phyloP scores from a whole-genome alignment of 2,329 filamentous ascomycete genomes.

The Colletotrichum orchidophilum region DNA sequence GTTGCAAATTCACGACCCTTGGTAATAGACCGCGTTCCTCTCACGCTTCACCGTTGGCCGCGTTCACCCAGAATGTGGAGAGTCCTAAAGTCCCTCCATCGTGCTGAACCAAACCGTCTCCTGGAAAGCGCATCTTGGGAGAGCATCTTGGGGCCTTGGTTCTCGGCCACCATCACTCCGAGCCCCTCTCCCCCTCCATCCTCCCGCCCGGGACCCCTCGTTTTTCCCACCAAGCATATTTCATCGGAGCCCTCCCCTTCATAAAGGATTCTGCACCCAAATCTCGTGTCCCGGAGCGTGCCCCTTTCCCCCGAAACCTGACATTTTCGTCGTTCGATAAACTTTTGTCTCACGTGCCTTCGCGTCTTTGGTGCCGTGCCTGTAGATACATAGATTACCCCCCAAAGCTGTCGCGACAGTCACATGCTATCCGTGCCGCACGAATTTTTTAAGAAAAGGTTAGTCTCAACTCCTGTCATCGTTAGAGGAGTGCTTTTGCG shows the following conservation, averaged over 20 bases:
- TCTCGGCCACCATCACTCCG: slow-evolving; percentile 26
- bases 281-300: neutral
- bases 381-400: neutral
- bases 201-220: slow-evolving; percentile 9
- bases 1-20: neutral
- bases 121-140: slow-evolving; percentile 7
- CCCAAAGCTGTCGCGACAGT: neutral
- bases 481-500: too few relatives aligned
- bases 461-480: neutral
- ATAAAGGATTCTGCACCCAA: slow-evolving; percentile 8
- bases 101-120: neutral
- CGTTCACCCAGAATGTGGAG: neutral
- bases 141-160: slow-evolving; percentile 5
- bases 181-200: neutral
- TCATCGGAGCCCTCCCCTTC: slow-evolving; percentile 6
- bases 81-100: neutral
- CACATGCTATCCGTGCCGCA: neutral
- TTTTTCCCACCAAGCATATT: neutral
- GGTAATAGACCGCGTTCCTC: neutral
- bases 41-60: too few relatives aligned
- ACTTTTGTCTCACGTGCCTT: neutral
- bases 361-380: neutral
- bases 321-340: neutral
- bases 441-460: neutral
- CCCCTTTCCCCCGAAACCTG: neutral